These are phyloP conservation scores for Aspergillus oerlinghausenensis DNA, from an alignment of 2,329 filamentous ascomycete species.

Conservation along the genomic window DNA sequence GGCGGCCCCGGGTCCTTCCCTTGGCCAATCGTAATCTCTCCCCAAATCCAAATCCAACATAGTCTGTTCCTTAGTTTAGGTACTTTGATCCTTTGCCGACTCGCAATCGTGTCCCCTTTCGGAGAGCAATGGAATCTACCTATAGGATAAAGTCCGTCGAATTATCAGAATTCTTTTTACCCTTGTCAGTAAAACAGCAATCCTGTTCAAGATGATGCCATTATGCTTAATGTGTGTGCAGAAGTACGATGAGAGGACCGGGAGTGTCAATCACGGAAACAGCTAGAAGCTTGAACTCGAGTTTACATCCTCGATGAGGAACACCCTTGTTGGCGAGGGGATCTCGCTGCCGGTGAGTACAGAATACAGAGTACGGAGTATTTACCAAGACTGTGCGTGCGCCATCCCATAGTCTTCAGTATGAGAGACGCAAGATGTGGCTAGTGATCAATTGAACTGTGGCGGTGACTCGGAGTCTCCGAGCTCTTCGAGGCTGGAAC, in stretches of 20 bases:
- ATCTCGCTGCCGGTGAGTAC: too few relatives aligned
- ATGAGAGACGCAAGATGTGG: too few relatives aligned
- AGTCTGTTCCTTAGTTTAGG: constrained; percentile 3
- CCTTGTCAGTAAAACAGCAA: background rate
- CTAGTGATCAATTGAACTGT: background rate
- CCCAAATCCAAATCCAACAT: background rate
- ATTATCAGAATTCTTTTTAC: background rate
- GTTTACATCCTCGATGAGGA: background rate
- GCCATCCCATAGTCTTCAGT: too few relatives aligned
- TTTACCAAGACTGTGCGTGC: background rate
- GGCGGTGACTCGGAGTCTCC: constrained; percentile 5
- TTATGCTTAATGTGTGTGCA: background rate
- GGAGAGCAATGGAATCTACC: background rate
- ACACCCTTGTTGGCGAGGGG: background rate
- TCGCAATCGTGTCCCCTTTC: background rate
- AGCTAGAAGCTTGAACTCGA: background rate
- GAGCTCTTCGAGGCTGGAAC: background rate
- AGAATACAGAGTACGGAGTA: background rate
- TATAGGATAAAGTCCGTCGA: background rate
- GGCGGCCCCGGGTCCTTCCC: background rate
- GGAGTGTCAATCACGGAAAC: background rate
- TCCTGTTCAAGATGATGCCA: background rate
- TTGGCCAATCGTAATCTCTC: constrained; percentile 8
- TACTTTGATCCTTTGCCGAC: background rate
- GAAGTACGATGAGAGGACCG: background rate